A percentile compares a stretch with the other conserved stretches of the same genome.
Evolutionary conservation across 441 rosid genomes (phyloP).

Genomic region (Jatropha podagrica): DNA sequence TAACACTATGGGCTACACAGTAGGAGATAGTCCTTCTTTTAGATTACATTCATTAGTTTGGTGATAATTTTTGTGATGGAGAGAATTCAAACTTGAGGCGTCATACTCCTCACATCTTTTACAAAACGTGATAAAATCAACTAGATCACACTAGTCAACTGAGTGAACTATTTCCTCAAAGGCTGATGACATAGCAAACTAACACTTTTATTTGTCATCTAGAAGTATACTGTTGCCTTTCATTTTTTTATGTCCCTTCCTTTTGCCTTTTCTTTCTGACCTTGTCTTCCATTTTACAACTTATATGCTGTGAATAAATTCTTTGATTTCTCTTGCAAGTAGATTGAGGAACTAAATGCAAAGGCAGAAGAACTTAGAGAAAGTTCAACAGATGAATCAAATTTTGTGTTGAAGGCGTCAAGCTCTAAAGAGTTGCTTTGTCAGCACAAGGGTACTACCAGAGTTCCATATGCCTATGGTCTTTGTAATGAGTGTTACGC

Average conservation of each 20-base stretch:
- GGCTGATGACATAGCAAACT: background rate
- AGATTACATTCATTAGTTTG: too few relatives aligned
- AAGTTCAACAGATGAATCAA: conserved; percentile 31
- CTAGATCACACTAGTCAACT: too few relatives aligned
- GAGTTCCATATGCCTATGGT: conserved; percentile 61
- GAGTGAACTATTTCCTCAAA: background rate
- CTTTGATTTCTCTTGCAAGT: conserved; percentile 23
- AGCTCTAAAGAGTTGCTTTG: conserved; percentile 53
- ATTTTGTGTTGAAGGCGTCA: conserved; percentile 29
- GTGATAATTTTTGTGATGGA: too few relatives aligned
- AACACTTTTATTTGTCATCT: background rate
- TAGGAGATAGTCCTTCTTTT: too few relatives aligned
- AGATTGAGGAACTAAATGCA: conserved; percentile 74
- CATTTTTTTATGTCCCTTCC: background rate
- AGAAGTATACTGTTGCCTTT: background rate
- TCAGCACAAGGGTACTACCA: conserved; percentile 54
- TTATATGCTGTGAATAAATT: conserved; percentile 7
- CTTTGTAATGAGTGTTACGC: conserved; percentile 70
- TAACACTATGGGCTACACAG: too few relatives aligned
- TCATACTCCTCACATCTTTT: too few relatives aligned
- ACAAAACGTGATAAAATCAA: too few relatives aligned
- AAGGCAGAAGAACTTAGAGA: conserved; percentile 52
- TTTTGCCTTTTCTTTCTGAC: background rate
- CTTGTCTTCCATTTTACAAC: background rate
- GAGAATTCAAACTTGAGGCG: too few relatives aligned